Evolutionary conservation across 2,329 filamentous ascomycete genomes (phyloP).

Genomic region (Aspergillus terreus): DNA sequence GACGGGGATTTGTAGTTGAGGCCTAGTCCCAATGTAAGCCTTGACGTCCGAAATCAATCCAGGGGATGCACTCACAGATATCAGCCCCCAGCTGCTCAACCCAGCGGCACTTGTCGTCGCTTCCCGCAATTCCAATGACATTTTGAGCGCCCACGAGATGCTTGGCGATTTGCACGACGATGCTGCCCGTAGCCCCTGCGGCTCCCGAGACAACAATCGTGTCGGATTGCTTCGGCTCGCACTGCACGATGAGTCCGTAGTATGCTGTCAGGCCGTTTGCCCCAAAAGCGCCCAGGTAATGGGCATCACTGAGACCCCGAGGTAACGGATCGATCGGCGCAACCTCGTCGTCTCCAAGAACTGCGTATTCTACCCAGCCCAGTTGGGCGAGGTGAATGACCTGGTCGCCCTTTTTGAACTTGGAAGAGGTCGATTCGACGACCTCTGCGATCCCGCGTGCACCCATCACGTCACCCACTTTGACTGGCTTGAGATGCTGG

Average conservation of each 20-base stretch:
- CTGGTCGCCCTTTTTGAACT: background rate
- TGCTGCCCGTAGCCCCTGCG: conserved; percentile 47
- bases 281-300: background rate
- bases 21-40: background rate
- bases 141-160: conserved; percentile 22
- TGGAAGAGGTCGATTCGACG: background rate
- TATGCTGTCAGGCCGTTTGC: background rate
- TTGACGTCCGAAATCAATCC: background rate
- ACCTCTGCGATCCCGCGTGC: background rate
- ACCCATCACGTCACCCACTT: background rate
- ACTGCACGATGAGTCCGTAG: background rate
- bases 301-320: background rate
- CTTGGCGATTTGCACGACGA: conserved; percentile 53
- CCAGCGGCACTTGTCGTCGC: conserved; percentile 7
- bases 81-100: conserved; percentile 12
- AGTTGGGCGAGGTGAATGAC: background rate
- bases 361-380: background rate
- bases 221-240: conserved; percentile 23
- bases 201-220: conserved; percentile 48
- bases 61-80: conserved; percentile 2
- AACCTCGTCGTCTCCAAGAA: background rate
- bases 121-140: conserved; percentile 11
- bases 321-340: background rate
- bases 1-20: conserved; percentile 2
- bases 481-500: background rate